phyloP scores from a whole-genome alignment of 345 rosid species.

The Rhodomyrtus tomentosa region DNA sequence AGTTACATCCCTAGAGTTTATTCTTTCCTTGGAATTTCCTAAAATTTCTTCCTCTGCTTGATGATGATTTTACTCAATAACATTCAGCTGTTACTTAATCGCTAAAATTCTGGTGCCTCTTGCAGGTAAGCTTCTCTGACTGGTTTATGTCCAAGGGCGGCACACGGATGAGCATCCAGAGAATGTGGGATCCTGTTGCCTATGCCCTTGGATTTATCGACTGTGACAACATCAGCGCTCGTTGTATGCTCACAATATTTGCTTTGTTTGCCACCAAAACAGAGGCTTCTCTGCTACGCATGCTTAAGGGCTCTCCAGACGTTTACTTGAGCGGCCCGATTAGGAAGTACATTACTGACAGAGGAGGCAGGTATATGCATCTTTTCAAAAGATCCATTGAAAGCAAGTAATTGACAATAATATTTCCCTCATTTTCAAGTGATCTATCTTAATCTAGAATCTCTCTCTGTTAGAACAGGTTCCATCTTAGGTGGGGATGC shows the following conservation, averaged over 20 bases:
- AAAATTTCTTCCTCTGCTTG: neutral
- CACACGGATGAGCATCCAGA: constrained; percentile 70
- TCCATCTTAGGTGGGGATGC: constrained; percentile 99
- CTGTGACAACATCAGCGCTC: constrained; percentile 97
- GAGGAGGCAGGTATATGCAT: constrained; percentile 66
- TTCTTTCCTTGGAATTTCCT: neutral
- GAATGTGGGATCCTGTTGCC: constrained; percentile 99
- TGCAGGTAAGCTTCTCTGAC: constrained; percentile 93
- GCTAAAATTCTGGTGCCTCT: constrained; percentile 1
- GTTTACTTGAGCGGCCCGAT: constrained; percentile 89
- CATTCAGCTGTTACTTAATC: neutral
- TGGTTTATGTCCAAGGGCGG: constrained; percentile 99
- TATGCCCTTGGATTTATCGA: constrained; percentile 98
- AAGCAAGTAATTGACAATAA: neutral
- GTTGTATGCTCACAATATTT: constrained; percentile 99
- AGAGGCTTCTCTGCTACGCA: constrained; percentile 95
- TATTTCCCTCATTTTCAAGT: neutral
- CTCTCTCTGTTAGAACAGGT: constrained; percentile 42
- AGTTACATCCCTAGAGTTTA: neutral
- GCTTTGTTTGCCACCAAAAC: constrained; percentile 96
- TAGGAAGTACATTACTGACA: constrained; percentile 71
- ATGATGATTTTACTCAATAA: neutral
- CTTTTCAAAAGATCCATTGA: neutral
- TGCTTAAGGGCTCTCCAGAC: constrained; percentile 99
- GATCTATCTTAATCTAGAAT: neutral